Evolutionary conservation across 306 rosid genomes (phyloP).

Genomic region (Cicer cuneatum): DNA sequence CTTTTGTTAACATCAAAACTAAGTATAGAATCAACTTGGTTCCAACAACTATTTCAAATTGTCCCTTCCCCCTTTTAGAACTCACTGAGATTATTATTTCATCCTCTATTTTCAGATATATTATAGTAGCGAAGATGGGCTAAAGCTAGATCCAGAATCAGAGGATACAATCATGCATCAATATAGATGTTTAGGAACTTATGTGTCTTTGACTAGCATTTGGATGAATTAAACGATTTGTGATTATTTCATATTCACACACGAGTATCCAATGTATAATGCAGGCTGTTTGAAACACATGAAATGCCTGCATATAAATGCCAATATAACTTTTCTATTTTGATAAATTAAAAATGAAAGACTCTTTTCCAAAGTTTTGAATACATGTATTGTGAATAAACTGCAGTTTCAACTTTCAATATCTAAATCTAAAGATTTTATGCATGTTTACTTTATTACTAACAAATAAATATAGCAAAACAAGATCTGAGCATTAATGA

Average conservation of each 20-base stretch:
- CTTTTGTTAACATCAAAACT: too few species aligned
- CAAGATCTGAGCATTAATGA: constrained; percentile 22
- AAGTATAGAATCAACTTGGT: too few species aligned
- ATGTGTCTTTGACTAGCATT: constrained; percentile 57
- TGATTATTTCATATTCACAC: constrained; percentile 68
- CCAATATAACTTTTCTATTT: constrained; percentile 22
- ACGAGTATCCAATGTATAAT: constrained; percentile 83
- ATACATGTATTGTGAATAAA: not conserved
- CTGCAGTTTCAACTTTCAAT: constrained; percentile 13
- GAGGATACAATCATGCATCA: too few species aligned
- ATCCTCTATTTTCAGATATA: too few species aligned
- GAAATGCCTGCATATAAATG: constrained; percentile 70
- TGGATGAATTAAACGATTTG: constrained; percentile 52
- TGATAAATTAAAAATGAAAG: constrained; percentile 25
- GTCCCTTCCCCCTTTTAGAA: too few species aligned
- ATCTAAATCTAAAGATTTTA: constrained; percentile 16
- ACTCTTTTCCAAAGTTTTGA: constrained; percentile 8
- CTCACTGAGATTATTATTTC: too few species aligned
- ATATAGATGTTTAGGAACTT: too few species aligned
- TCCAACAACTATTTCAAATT: too few species aligned
- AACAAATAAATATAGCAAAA: constrained; percentile 15
- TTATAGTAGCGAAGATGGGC: too few species aligned
- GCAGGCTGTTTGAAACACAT: constrained; percentile 85
- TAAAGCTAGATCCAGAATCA: too few species aligned
- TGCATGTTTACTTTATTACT: constrained; percentile 10